Percentiles rank a stretch among this genome's conserved stretches.
These are phyloP conservation scores for Deinandra increscens DNA, from an alignment of 129 eudicot species.

Conservation along the genomic window DNA sequence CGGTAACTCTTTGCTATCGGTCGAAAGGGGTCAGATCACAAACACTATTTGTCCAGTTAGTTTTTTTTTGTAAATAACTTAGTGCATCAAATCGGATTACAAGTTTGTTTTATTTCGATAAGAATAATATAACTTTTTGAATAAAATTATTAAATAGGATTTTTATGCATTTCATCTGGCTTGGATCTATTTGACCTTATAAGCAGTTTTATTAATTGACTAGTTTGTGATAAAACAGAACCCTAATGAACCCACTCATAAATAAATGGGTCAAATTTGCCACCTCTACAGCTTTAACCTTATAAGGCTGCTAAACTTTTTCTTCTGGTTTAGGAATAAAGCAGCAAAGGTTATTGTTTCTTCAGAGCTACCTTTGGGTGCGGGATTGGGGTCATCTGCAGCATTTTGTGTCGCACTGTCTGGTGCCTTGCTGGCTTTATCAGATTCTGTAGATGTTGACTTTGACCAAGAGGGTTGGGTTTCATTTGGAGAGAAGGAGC, in stretches of 20 bases:
- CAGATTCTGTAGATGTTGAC: conserved; percentile 54
- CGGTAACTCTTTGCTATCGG: neutral
- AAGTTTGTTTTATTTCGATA: neutral
- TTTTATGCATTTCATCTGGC: neutral
- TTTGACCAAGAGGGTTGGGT: conserved; percentile 72
- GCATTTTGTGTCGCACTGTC: conserved; percentile 86
- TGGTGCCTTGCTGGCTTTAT: conserved; percentile 74
- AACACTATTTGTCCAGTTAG: neutral
- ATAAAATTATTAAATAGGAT: neutral
- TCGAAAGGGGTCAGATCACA: neutral
- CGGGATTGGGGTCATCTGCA: conserved; percentile 99
- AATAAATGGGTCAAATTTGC: conserved; percentile 3
- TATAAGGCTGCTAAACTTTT: conserved; percentile 7
- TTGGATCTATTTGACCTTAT: conserved; percentile 14
- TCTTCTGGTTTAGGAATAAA: conserved; percentile 52
- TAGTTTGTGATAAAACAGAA: neutral
- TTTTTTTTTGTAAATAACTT: neutral
- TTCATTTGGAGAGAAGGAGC: conserved; percentile 59
- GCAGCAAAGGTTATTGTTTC: conserved; percentile 74
- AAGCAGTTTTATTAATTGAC: neutral
- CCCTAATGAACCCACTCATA: neutral
- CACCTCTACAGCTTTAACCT: neutral
- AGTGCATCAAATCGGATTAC: neutral
- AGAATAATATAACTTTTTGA: neutral
- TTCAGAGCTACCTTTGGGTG: conserved; percentile 94